Evolutionary conservation across 331 rosid genomes (phyloP).

Genomic region (Stylosanthes scabra): DNA sequence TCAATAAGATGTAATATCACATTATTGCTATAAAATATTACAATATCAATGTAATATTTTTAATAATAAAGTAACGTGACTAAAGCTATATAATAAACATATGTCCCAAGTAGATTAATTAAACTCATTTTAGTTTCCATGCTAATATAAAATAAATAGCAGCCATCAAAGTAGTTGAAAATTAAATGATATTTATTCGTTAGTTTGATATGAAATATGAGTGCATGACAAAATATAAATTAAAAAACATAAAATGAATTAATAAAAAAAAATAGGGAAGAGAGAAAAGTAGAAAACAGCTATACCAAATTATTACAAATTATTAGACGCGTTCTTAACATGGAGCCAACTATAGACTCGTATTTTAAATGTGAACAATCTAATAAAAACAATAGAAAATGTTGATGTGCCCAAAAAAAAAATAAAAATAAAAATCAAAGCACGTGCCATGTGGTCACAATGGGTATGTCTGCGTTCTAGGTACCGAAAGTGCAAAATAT

Average conservation of each 20-base stretch:
- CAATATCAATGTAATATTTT: too few species aligned
- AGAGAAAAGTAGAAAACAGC: background rate
- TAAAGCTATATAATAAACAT: too few species aligned
- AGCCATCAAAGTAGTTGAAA: background rate
- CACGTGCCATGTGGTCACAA: constrained; percentile 61
- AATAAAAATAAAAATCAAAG: constrained; percentile 29
- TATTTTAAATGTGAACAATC: background rate
- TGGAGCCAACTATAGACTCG: constrained; percentile 30
- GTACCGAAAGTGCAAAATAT: constrained; percentile 23
- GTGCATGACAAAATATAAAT: background rate
- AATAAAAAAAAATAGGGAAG: background rate
- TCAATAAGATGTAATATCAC: too few species aligned
- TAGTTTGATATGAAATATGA: background rate
- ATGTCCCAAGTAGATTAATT: too few species aligned
- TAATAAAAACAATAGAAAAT: background rate
- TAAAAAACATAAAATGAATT: background rate
- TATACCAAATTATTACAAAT: background rate
- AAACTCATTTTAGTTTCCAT: too few species aligned
- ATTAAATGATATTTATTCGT: background rate
- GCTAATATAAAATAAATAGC: too few species aligned
- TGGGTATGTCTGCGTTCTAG: constrained; percentile 3
- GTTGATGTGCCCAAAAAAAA: too few species aligned
- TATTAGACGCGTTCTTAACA: constrained; percentile 22
- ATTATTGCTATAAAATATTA: too few species aligned
- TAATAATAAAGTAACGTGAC: too few species aligned